A percentile compares a stretch with the other conserved stretches of the same genome.
Evolutionary conservation across 441 rosid species (phyloP).

Genomic region (Erysimum cheiri): DNA sequence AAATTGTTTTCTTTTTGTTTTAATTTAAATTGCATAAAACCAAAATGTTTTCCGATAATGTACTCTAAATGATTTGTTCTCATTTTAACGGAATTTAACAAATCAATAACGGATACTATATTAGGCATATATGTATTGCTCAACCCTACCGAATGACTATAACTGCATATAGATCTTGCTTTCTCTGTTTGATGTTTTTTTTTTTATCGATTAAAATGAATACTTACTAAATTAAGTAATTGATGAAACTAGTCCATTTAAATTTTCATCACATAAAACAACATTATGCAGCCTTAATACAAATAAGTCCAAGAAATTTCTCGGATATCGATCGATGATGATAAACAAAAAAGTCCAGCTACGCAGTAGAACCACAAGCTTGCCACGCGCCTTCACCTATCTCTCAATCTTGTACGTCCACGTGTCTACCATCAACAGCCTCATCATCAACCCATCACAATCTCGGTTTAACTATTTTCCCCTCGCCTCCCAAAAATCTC

Average conservation of each 20-base stretch:
- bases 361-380: conserved; percentile 50
- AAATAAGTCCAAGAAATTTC: not conserved
- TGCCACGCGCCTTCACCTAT: conserved; percentile 52
- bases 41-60: not conserved
- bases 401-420: conserved; percentile 49
- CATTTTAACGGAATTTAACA: too few relatives aligned
- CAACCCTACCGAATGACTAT: too few relatives aligned
- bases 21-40: not conserved
- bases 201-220: not conserved
- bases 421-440: conserved; percentile 49
- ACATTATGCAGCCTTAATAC: not conserved
- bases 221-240: not conserved
- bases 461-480: not conserved
- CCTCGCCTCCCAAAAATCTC: conserved; percentile 1
- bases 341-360: conserved; percentile 21
- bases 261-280: conserved; percentile 3
- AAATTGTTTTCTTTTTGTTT: not conserved
- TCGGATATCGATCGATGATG: not conserved
- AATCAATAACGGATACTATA: too few relatives aligned
- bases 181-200: not conserved
- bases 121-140: too few relatives aligned
- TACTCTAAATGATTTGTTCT: too few relatives aligned
- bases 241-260: not conserved
- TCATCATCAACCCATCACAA: conserved; percentile 36
- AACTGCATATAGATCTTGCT: not conserved